Percentiles rank a stretch among this genome's conserved stretches.
These are phyloP conservation scores for Scheffersomyces titani DNA, from an alignment of 1,139 yeast genomes.

Conservation along the genomic window DNA sequence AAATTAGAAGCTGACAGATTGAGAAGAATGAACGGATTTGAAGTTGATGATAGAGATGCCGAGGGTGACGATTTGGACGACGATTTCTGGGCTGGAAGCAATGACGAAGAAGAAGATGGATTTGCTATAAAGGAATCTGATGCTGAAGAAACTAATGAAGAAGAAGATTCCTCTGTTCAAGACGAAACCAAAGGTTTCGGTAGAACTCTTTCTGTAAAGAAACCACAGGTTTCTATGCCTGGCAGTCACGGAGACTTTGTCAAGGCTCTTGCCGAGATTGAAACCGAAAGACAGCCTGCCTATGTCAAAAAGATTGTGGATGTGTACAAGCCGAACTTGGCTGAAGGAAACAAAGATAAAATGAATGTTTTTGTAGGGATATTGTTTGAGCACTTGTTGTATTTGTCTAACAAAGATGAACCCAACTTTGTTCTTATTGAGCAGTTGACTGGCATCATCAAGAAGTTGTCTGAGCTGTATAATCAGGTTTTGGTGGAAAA, in stretches of 20 bases:
- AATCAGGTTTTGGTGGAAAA: slow-evolving; percentile 60
- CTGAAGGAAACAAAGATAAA: slow-evolving; percentile 79
- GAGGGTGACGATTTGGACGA: slow-evolving; percentile 72
- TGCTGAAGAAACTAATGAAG: slow-evolving; percentile 21
- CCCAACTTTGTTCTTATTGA: slow-evolving; percentile 26
- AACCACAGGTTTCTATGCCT: slow-evolving; percentile 51
- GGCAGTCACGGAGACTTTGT: slow-evolving; percentile 53
- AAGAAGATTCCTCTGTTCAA: slow-evolving; percentile 17
- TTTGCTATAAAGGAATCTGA: slow-evolving; percentile 20
- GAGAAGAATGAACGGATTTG: slow-evolving; percentile 81
- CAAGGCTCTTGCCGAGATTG: slow-evolving; percentile 31
- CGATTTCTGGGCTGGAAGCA: slow-evolving; percentile 59
- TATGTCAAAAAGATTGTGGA: slow-evolving; percentile 59
- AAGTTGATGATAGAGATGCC: slow-evolving; percentile 47
- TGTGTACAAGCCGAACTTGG: slow-evolving; percentile 72
- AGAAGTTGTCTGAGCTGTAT: slow-evolving; percentile 64
- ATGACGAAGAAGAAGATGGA: slow-evolving; percentile 47
- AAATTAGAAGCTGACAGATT: slow-evolving; percentile 75
- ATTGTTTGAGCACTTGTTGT: slow-evolving; percentile 62
- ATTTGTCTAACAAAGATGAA: slow-evolving; percentile 39
- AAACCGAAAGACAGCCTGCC: slow-evolving; percentile 44
- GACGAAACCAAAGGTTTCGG: slow-evolving; percentile 9
- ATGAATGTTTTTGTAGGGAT: slow-evolving; percentile 66
- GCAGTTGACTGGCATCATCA: slow-evolving; percentile 51
- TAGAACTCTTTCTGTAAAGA: slow-evolving; percentile 10